Conservation (phyloP, 352 stramenopile species). For the Achlya hypogyna region DNA sequence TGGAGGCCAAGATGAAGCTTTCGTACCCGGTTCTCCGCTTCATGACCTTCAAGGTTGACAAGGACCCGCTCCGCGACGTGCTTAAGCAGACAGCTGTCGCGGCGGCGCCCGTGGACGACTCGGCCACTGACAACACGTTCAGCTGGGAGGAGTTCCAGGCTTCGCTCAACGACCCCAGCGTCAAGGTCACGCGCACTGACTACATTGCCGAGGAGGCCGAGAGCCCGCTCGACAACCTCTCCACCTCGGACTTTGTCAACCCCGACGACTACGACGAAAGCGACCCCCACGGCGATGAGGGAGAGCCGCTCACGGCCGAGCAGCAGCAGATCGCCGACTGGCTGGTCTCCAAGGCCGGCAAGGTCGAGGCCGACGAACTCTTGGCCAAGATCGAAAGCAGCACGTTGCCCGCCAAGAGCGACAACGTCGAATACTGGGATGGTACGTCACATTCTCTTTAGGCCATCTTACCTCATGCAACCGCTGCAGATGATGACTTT, state of each 20-base stretch:
- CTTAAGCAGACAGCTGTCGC: slow-evolving; percentile 32
- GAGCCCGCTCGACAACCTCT: neutral
- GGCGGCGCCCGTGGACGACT: neutral
- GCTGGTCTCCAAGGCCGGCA: slow-evolving; percentile 8
- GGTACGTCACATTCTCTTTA: neutral
- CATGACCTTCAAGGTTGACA: slow-evolving; percentile 78
- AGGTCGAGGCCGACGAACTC: slow-evolving; percentile 7
- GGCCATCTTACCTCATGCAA: neutral
- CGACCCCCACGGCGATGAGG: slow-evolving; percentile 24
- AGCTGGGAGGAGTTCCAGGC: slow-evolving; percentile 18
- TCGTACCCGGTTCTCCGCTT: slow-evolving; percentile 79
- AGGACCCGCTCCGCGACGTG: slow-evolving; percentile 49
- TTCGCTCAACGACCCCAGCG: slow-evolving; percentile 2
- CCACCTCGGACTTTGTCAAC: slow-evolving; percentile 15
- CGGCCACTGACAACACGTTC: neutral
- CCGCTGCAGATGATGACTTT: slow-evolving; percentile 10
- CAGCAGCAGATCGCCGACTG: slow-evolving; percentile 22
- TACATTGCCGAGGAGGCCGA: slow-evolving; percentile 12
- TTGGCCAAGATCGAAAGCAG: slow-evolving; percentile 23
- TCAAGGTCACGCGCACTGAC: slow-evolving; percentile 13
- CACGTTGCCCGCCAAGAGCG: slow-evolving; percentile 47
- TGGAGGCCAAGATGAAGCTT: slow-evolving; percentile 80
- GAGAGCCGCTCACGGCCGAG: slow-evolving; percentile 29
- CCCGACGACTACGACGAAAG: slow-evolving; percentile 29
- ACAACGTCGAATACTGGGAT: slow-evolving; percentile 23